Base-by-base conservation (phyloP, 495 filamentous ascomycete species). In the Elasticomyces elasticus region DNA sequence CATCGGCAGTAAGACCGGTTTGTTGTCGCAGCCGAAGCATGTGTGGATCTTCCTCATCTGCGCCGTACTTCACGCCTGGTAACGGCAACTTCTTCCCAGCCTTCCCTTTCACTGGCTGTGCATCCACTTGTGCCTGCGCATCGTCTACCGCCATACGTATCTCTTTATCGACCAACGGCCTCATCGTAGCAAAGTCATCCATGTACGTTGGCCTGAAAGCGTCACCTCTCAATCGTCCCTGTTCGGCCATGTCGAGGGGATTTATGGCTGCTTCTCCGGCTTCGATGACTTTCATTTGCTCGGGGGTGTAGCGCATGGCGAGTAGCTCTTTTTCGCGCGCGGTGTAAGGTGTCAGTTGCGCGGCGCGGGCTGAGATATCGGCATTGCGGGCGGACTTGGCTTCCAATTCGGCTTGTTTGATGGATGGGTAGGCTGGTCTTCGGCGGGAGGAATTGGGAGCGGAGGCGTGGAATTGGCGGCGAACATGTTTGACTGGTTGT, bases 201-300 rank as follows among this genome's bases (percentile, higher is more conserved):
- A 91, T 64, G 73, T 98, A 98, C 23, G 73, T 68, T 43, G 92
- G 70, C 22, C 70, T 69, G 72, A 85, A 84, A 10, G 82, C 76
- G 67, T 97, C 92, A 38, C 66, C 68, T 43, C 85, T 81, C 44
- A 84, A 64, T 2, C 76, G 73, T 47, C 82, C 83, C 67, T 89
- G 84, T 33, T 80, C 76, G 7, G 79, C 77, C 64, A 97, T 68
- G 68, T 98, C 88, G 54, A 77, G 70, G 15, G 83, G 78, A 68
- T 87, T 78, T 69, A 98, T 85, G 53, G 86, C 80, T 10, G 76
- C 74, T 69, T 98, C 92, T 55, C 85, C 92, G 49, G 85, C 88
- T 69, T 89, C 75, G 69, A 98, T 81, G 42, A 89, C 86, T n/a
- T 73, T 74, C 54, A 95, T 73, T 70, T 98, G 92, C 56, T 82